A percentile compares a stretch with the other conserved stretches of the same genome.
These are phyloP conservation scores for Aspergillus luchuensis DNA, from an alignment of 2,329 filamentous ascomycete genomes.

Conservation along the genomic window DNA sequence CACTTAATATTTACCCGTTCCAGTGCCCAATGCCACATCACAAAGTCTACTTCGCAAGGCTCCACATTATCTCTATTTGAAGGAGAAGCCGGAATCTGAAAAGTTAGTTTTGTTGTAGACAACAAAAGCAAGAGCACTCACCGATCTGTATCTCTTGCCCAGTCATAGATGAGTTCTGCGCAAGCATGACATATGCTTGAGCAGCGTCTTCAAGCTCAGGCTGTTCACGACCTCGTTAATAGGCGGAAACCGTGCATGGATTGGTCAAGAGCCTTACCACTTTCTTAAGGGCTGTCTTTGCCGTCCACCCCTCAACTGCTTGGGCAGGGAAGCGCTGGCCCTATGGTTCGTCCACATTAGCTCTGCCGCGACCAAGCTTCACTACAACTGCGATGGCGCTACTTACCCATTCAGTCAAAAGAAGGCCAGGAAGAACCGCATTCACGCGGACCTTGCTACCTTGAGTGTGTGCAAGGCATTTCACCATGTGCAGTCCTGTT, in stretches of 20 bases:
- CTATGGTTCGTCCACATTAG: conserved; percentile 30
- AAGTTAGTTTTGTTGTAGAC: conserved; percentile 15
- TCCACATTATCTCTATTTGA: conserved; percentile 16
- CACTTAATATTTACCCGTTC: not conserved
- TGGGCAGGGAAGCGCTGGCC: conserved; percentile 62
- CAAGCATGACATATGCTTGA: conserved; percentile 42
- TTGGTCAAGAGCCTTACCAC: conserved; percentile 44
- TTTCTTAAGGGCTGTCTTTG: conserved; percentile 63
- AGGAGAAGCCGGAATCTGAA: conserved; percentile 38
- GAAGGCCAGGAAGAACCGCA: conserved; percentile 63
- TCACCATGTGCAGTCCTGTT: conserved; percentile 64
- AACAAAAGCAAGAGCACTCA: conserved; percentile 25
- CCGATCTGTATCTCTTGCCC: conserved; percentile 48
- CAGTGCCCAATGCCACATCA: not conserved
- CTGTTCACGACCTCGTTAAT: conserved; percentile 27
- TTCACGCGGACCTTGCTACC: conserved; percentile 66
- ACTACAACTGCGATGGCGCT: not conserved
- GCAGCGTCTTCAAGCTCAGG: conserved; percentile 47
- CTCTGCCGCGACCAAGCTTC: not conserved
- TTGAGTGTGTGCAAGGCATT: conserved; percentile 63
- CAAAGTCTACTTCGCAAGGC: not conserved
- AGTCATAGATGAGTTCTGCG: conserved; percentile 51
- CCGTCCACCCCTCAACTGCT: conserved; percentile 54
- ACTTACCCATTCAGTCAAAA: conserved; percentile 68
- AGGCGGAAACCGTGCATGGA: not conserved